Percentiles rank a stretch among this genome's conserved stretches.
Conservation (phyloP, 257 asterid genomes). For the Anisodus acutangulus region DNA sequence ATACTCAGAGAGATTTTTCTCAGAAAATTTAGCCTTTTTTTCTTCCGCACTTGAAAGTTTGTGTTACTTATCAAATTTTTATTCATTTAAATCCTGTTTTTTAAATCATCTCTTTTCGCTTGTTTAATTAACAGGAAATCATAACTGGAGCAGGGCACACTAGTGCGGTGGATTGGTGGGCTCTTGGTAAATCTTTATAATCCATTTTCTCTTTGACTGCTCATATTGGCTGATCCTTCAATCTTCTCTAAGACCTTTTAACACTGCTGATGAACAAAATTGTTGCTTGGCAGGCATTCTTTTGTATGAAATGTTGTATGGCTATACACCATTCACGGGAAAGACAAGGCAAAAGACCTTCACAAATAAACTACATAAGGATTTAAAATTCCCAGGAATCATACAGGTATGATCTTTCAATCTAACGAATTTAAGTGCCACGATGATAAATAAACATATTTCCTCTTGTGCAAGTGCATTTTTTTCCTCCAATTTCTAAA, state of each 20-base stretch:
- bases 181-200: conserved; percentile 72
- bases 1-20: neutral
- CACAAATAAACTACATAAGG: conserved; percentile 84
- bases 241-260: neutral
- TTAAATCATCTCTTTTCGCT: neutral
- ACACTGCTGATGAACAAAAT: neutral
- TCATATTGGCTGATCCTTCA: neutral
- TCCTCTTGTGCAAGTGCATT: neutral
- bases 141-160: conserved; percentile 95
- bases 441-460: neutral
- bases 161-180: conserved; percentile 99
- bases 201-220: neutral
- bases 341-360: conserved; percentile 98
- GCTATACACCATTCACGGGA: conserved; percentile 96
- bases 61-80: neutral
- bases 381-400: conserved; percentile 81
- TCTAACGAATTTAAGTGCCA: neutral
- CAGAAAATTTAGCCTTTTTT: neutral
- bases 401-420: conserved; percentile 58
- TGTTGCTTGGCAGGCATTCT: conserved; percentile 69
- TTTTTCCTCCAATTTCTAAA: neutral
- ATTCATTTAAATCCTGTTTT: neutral
- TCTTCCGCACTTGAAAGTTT: neutral
- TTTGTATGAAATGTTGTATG: conserved; percentile 89
- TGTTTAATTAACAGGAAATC: conserved; percentile 64